Percentiles rank a stretch among this genome's conserved stretches.
Evolutionary conservation across 352 stramenopile genomes (phyloP).

Genomic region (Phytophthora pini): DNA sequence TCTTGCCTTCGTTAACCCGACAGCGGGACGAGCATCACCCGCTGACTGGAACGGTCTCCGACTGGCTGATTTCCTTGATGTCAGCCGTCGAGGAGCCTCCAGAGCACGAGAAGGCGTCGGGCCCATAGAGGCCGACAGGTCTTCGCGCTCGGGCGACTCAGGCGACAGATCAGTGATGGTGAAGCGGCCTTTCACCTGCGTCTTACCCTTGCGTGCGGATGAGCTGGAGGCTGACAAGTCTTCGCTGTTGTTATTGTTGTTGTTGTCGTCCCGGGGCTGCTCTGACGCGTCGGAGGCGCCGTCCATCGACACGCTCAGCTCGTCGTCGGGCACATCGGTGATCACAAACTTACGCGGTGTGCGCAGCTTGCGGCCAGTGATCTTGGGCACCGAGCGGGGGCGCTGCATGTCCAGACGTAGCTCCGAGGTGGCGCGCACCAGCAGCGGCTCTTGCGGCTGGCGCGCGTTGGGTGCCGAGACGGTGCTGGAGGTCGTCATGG

Average conservation of each 20-base stretch:
- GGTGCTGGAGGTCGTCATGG: conserved; percentile 41
- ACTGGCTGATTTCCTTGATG: conserved; percentile 23
- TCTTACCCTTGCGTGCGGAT: conserved; percentile 59
- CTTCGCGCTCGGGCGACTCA: conserved; percentile 48
- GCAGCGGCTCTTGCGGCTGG: conserved; percentile 10
- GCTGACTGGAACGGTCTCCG: conserved; percentile 39
- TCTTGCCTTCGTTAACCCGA: conserved; percentile 23
- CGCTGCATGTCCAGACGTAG: conserved; percentile 27
- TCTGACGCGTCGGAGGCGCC: conserved; percentile 11
- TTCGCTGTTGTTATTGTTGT: conserved; percentile 28
- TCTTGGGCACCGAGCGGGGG: conserved; percentile 50
- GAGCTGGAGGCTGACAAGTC: conserved; percentile 24
- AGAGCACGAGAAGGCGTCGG: conserved; percentile 22
- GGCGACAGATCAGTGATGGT: conserved; percentile 85
- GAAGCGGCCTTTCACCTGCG: conserved; percentile 76
- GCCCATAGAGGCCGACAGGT: conserved; percentile 35
- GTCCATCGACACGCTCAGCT: conserved; percentile 25
- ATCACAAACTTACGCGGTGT: conserved; percentile 74
- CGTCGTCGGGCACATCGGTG: conserved; percentile 69
- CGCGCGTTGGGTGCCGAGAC: conserved; percentile 19
- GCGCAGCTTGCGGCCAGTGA: conserved; percentile 62
- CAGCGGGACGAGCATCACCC: conserved; percentile 29
- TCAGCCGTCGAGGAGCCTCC: conserved; percentile 19
- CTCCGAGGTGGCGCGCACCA: conserved; percentile 20
- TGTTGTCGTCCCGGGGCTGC: conserved; percentile 12